A percentile compares a stretch with the other conserved stretches of the same genome.
Conservation (phyloP, 208 protist genomes). For the Leishmania martiniquensis region DNA sequence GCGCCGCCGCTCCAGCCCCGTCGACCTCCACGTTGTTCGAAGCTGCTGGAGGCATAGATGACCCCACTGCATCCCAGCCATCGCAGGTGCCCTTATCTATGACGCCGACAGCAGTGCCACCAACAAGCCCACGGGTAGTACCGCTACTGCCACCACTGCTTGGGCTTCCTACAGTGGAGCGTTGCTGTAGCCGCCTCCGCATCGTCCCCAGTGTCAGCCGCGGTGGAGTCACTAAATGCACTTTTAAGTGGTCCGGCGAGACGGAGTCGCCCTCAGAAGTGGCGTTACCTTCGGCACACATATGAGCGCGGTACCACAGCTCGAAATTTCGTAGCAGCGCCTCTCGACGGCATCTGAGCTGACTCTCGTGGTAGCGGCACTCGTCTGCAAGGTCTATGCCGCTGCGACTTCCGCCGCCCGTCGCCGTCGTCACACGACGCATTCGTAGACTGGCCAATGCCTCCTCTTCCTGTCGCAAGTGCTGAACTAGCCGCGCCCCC, state of each 20-base stretch:
- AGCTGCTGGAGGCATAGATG: neutral
- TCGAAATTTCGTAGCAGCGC: conserved; percentile 28
- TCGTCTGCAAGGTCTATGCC: neutral
- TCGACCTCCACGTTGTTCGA: neutral
- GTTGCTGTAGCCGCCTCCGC: conserved; percentile 5
- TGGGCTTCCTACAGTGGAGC: neutral
- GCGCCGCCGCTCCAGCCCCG: neutral
- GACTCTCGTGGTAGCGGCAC: neutral
- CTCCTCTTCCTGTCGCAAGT: conserved; percentile 10
- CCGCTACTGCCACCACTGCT: neutral
- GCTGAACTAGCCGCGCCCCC: conserved; percentile 11
- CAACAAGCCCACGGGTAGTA: neutral
- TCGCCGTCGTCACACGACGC: neutral
- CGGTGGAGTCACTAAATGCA: neutral
- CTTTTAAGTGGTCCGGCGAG: too few species aligned
- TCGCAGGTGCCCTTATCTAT: neutral
- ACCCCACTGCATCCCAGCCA: neutral
- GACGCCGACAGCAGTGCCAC: neutral
- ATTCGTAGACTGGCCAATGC: conserved; percentile 1
- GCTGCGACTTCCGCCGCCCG: neutral
- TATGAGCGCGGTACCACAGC: conserved; percentile 11
- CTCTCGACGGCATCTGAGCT: conserved; percentile 14
- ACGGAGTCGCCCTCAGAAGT: neutral
- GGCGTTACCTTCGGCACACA: neutral
- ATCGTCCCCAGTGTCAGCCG: neutral